Conservation (phyloP, 2,329 filamentous ascomycete species). For the Cercospora sp. region DNA sequence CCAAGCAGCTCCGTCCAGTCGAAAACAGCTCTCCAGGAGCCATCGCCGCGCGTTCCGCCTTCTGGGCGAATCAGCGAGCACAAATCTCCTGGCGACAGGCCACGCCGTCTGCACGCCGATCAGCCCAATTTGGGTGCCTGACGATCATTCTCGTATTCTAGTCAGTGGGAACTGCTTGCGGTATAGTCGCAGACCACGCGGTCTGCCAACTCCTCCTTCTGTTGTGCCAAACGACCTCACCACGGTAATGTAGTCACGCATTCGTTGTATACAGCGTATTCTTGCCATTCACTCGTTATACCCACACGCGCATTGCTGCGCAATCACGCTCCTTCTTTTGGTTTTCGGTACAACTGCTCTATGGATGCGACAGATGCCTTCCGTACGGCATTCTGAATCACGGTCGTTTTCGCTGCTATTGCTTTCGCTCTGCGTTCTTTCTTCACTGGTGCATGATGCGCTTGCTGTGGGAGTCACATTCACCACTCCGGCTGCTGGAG, state of each 20-base stretch:
- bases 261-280: not conserved
- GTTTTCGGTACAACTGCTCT: not conserved
- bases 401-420: constrained; percentile 15
- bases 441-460: constrained; percentile 18
- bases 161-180: not conserved
- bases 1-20: not conserved
- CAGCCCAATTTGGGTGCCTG: not conserved
- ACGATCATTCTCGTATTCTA: not conserved
- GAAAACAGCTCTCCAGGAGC: not conserved
- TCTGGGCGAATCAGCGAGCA: not conserved
- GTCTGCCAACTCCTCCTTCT: not conserved
- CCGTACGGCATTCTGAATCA: constrained; percentile 7
- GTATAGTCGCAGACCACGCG: not conserved
- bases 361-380: constrained; percentile 15
- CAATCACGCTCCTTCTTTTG: not conserved
- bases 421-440: constrained; percentile 12
- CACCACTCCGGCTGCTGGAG: constrained; percentile 22
- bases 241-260: not conserved
- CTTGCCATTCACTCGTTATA: not conserved
- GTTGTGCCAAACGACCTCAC: not conserved
- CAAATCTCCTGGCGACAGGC: not conserved
- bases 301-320: not conserved
- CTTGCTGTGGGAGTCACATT: constrained; percentile 23
- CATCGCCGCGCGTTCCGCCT: not conserved
- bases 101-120: not conserved